Evolutionary conservation across 2,329 filamentous ascomycete species (phyloP).

Genomic region (Colletotrichum ledebouriae): DNA sequence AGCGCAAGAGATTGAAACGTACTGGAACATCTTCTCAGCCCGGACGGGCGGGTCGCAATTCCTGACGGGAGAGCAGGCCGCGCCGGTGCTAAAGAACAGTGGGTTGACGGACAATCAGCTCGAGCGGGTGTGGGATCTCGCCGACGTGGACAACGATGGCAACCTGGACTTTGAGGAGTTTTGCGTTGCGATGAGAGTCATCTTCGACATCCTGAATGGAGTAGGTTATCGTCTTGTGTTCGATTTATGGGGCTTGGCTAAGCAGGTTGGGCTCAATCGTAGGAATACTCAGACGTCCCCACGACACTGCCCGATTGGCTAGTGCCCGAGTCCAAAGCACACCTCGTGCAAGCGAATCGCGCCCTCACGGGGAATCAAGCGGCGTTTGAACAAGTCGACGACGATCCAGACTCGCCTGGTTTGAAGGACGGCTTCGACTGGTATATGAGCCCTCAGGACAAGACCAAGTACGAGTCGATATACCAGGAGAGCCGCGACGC

Average conservation of each 20-base stretch:
- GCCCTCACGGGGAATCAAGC: conserved; percentile 84
- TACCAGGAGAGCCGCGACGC: conserved; percentile 92
- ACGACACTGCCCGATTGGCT: conserved; percentile 91
- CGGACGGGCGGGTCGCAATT: conserved; percentile 72
- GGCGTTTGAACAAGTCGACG: conserved; percentile 87
- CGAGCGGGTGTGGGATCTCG: conserved; percentile 97
- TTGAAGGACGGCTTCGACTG: conserved; percentile 98
- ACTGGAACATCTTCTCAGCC: conserved; percentile 74
- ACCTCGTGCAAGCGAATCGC: conserved; percentile 86
- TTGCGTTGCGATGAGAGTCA: conserved; percentile 97
- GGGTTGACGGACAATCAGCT: conserved; percentile 80
- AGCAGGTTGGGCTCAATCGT: conserved; percentile 50
- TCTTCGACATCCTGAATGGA: conserved; percentile 97
- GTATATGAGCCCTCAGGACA: conserved; percentile 97
- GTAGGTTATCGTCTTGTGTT: conserved; percentile 63
- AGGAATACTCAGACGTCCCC: conserved; percentile 92
- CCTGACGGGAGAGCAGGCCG: conserved; percentile 72
- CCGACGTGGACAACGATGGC: conserved; percentile 97
- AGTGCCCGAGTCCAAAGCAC: conserved; percentile 93
- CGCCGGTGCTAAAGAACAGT: conserved; percentile 74
- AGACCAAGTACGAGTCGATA: conserved; percentile 96
- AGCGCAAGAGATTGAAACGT: conserved; percentile 73
- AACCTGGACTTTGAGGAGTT: conserved; percentile 99
- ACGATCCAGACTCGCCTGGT: conserved; percentile 84
- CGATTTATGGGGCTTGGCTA: conserved; percentile 19